Evolutionary conservation across 805 yeast species (phyloP), one percentile per base, ranked within the genome.

Genomic region (Sungouiozyma intestinalis): DNA sequence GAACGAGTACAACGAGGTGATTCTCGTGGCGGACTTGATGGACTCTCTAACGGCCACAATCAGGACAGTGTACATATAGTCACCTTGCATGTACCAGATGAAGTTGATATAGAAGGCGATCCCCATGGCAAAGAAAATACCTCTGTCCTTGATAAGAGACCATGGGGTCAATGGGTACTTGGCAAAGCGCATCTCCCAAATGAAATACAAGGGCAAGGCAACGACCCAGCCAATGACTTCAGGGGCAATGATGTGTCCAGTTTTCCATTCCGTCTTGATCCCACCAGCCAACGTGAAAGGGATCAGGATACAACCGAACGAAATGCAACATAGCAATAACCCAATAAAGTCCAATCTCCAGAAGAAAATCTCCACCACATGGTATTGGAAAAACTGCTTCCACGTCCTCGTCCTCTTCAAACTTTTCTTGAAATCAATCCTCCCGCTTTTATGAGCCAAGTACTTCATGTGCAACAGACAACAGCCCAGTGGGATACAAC

Each of bases 221-320:
- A 66, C 65, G 45, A 74, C 67, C 54, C 62, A 54, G 21, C 60
- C 88, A 42, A 81, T 52, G 16, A 78, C 81, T 40, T 80, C 65
- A 3, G 85, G 85, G 2, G 68, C 86, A 50, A 81, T 74, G 47
- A 77, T 71, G 35, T 71, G 62, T 4, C 73, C 85, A 42, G 65
- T 63, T 43, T 63, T 52, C 88, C 88, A 81, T 44, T 68, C 63
- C 2, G 62, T 50, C 1, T 55, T 39, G 32, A 61, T 48, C 39
- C 84, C 83, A 45, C 82, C 85, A 8, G 83, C 85, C 27, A 82
- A 58, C 4, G 87, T 80, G 49, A 81, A 71, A 9, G 90, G 87
- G 34, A 75, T 72, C 49, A 81, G 67, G 36, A 81, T 67, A 42
- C 76, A 69, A 27, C 81, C 83, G 35, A 81, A 68, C 2, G 73